Conservation (phyloP, 306 rosid species). For the Glycine soja region DNA sequence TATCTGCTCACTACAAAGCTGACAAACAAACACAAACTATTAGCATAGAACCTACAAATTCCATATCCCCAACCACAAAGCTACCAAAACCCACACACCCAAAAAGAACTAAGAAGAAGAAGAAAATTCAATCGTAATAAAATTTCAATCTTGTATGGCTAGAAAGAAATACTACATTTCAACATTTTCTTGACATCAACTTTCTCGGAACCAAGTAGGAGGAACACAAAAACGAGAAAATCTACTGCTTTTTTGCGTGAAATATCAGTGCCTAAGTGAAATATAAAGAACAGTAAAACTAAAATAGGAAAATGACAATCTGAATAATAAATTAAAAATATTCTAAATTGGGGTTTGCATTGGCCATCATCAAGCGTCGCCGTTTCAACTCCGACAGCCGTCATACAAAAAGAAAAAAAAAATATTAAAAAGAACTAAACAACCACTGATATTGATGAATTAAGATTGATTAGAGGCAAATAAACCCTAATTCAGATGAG, state of each 20-base stretch:
- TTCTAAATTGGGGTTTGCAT: not conserved
- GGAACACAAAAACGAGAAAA: constrained; percentile 23
- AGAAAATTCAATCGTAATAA: not conserved
- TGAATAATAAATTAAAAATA: not conserved
- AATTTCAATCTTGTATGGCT: constrained; percentile 17
- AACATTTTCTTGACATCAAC: constrained; percentile 27
- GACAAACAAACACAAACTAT: constrained; percentile 25
- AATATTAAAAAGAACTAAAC: not conserved
- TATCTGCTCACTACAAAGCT: constrained; percentile 46
- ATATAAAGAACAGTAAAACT: not conserved
- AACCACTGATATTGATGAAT: not conserved
- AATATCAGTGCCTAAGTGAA: constrained; percentile 2
- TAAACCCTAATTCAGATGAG: not conserved
- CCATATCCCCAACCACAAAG: not conserved
- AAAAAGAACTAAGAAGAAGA: not conserved
- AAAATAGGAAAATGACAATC: not conserved
- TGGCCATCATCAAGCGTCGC: not conserved
- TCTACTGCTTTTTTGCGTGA: constrained; percentile 6
- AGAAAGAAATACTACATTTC: not conserved
- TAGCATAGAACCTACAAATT: constrained; percentile 15
- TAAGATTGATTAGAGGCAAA: not conserved
- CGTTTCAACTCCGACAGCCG: constrained; percentile 13
- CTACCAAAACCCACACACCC: not conserved
- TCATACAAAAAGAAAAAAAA: not conserved
- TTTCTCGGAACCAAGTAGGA: constrained; percentile 4